Conservation (phyloP, 2,329 filamentous ascomycete genomes). For the Diaporthe amygdali region DNA sequence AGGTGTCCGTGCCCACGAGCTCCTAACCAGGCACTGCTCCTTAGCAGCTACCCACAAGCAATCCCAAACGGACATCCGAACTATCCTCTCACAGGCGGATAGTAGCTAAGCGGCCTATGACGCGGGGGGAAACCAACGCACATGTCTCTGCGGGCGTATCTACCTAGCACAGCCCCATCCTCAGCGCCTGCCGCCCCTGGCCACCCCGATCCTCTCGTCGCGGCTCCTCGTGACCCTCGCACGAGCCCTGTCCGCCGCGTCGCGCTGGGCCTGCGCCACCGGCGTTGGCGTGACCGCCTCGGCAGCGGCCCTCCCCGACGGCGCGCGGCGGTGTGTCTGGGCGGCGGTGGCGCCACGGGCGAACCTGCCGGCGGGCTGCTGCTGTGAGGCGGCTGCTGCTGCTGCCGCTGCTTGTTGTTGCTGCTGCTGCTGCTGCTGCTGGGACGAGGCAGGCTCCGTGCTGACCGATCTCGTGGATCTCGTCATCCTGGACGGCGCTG, state of each 20-base stretch:
- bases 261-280: conserved; percentile 8
- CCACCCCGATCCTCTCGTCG: conserved; percentile 37
- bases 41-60: not conserved
- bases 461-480: conserved; percentile 23
- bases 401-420: not conserved
- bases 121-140: not conserved
- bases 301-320: not conserved
- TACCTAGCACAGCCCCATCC: not conserved
- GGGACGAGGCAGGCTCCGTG: conserved; percentile 3
- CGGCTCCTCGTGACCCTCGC: conserved; percentile 34
- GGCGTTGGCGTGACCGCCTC: conserved; percentile 23
- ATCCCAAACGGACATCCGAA: not conserved
- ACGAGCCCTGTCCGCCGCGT: conserved; percentile 4
- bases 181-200: conserved; percentile 28
- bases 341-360: not conserved
- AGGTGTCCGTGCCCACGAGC: not conserved
- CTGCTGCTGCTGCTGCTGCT: not conserved
- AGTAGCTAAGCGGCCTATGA: not conserved
- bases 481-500: conserved; percentile 20
- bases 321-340: conserved; percentile 4
- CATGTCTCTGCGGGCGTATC: not conserved
- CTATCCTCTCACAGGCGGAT: not conserved
- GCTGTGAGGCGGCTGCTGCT: not conserved
- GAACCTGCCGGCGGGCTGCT: not conserved
- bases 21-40: not conserved